Evolutionary conservation across 116 monocot genomes (phyloP), one percentile per base, ranked within the genome.

Genomic region (Trichopus zeylanicus): DNA sequence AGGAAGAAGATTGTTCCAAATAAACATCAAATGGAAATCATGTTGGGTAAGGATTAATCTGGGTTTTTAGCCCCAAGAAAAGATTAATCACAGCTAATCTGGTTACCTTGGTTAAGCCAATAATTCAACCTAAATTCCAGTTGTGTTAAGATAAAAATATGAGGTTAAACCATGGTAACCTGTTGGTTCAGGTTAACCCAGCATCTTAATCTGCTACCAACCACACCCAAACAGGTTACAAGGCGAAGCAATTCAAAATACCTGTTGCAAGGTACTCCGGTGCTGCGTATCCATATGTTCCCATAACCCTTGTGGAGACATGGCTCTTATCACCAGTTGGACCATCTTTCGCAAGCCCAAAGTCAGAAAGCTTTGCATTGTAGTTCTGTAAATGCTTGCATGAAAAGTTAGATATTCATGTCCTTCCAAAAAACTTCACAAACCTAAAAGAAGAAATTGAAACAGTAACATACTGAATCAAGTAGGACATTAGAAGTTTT

Each of bases 301-400:
- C 84, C 79, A 84, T 79, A 16, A 84, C 59, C 38, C 75, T 75
- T 8, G 84, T 84, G 9, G 84, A 84, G 6, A 84, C 84, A 70
- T 84, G 84, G 42, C 79, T 84, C 54, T 75, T 79, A 38, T 73
- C 79, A 48, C 72, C 79, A 25, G 62, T 73, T 8, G 84, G 84
- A 30, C 84, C 79, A 59, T 84, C 84, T 57, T 79, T 84, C 25
- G 84, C 84, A 62, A 84, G 70, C 21, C 84, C 84, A 60, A 84
- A 84, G 70, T 84, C 84, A 52, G 79, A 79, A 5, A 84, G 69
- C 72, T 84, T 84, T 16, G 79, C 75, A 54, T 79, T 72, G 56
- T 79, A 73, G 57, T 59, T 61, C 84, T 84, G 64, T 33, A 35
- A 5, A 22, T 0, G n/a, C n/a, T n/a, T n/a, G n/a, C n/a, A n/a